Percentiles rank a stretch among this genome's conserved stretches.
These are phyloP conservation scores for Capillidium rhysosporum DNA, from an alignment of 371 early-diverging fungal species.

Conservation along the genomic window DNA sequence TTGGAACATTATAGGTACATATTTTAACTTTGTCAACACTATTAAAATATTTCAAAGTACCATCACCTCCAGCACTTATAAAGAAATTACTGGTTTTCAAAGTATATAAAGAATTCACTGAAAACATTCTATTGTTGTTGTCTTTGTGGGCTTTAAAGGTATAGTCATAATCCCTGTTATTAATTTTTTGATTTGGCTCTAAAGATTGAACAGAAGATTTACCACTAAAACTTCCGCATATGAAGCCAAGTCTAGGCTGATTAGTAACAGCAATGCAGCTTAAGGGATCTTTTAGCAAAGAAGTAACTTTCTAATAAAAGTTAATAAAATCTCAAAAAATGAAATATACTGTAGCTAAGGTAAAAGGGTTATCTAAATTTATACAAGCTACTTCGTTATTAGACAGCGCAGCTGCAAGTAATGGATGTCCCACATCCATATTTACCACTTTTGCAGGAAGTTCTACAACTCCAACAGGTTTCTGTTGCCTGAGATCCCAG, in stretches of 20 bases:
- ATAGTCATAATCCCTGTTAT: constrained; percentile 25
- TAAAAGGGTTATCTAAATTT: constrained; percentile 48
- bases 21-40: constrained; percentile 47
- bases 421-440: constrained; percentile 50
- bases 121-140: constrained; percentile 15
- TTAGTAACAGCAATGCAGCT: constrained; percentile 40
- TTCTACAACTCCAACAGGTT: constrained; percentile 32
- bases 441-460: constrained; percentile 62
- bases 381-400: constrained; percentile 48
- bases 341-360: constrained; percentile 27
- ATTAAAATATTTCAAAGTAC: constrained; percentile 85
- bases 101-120: constrained; percentile 67
- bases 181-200: constrained; percentile 14
- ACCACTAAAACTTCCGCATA: constrained; percentile 84
- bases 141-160: constrained; percentile 92
- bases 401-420: constrained; percentile 61
- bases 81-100: constrained; percentile 81
- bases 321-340: background rate
- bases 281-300: constrained; percentile 33
- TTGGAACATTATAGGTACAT: constrained; percentile 12
- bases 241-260: constrained; percentile 57
- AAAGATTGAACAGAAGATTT: constrained; percentile 81
- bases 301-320: background rate
- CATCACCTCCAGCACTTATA: constrained; percentile 84
- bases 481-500: constrained; percentile 58